phyloP scores from a whole-genome alignment of 1,139 yeast genomes.

The Sugiyamaella paludigena region DNA sequence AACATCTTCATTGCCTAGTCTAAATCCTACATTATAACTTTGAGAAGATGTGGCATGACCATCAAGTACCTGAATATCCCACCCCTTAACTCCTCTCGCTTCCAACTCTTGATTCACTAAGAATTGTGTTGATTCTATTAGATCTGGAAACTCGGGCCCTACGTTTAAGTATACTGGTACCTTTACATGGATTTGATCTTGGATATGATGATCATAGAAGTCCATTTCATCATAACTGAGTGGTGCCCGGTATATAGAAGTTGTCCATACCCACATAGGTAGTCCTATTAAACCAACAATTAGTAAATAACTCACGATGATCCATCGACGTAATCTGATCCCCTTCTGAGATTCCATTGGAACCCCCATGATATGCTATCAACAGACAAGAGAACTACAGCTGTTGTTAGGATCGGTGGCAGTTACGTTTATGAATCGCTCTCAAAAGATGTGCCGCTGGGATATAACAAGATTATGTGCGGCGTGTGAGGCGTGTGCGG shows the following conservation, averaged over 20 bases:
- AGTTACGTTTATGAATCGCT: too few relatives aligned
- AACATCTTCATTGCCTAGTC: constrained; percentile 35
- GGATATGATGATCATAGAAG: constrained; percentile 40
- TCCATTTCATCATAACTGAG: constrained; percentile 59
- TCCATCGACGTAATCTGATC: constrained; percentile 10
- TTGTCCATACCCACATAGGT: constrained; percentile 71
- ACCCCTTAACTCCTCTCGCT: constrained; percentile 28
- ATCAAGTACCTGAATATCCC: constrained; percentile 33
- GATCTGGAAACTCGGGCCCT: constrained; percentile 41
- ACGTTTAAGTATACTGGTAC: constrained; percentile 56
- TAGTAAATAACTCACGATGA: constrained; percentile 8
- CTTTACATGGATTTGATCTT: constrained; percentile 42
- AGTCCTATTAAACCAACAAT: constrained; percentile 49
- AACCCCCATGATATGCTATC: too few relatives aligned
- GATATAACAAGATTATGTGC: too few relatives aligned
- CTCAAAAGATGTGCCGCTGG: too few relatives aligned
- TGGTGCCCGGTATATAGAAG: constrained; percentile 72
- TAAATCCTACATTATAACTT: constrained; percentile 35
- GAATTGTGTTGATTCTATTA: constrained; percentile 47
- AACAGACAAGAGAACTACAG: too few relatives aligned
- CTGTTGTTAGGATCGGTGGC: too few relatives aligned
- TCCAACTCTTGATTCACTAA: constrained; percentile 38
- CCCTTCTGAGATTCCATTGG: neutral
- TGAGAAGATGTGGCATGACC: constrained; percentile 26
- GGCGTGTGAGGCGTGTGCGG: too few relatives aligned